Percentiles rank a stretch among this genome's conserved stretches.
These are phyloP conservation scores for Mycena rebaudengoi DNA, from an alignment of 768 basidiomycete genomes.

Conservation along the genomic window DNA sequence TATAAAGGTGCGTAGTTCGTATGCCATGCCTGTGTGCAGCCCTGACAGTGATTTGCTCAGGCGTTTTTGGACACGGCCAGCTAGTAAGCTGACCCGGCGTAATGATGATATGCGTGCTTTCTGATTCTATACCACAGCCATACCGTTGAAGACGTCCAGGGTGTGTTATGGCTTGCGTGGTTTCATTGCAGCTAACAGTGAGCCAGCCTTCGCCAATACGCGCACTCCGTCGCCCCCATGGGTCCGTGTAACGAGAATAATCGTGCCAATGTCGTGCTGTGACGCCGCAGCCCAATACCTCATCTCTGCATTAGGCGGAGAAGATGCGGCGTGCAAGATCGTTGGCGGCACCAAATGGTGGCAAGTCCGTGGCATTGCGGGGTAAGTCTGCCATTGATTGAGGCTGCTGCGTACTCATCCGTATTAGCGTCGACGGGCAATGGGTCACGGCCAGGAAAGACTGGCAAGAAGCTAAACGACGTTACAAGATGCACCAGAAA, in stretches of 20 bases:
- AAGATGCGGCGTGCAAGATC: conserved; percentile 69
- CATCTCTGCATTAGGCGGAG: conserved; percentile 86
- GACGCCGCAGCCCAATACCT: conserved; percentile 77
- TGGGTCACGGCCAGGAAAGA: conserved; percentile 91
- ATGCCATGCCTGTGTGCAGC: background rate
- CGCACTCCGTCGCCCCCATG: conserved; percentile 88
- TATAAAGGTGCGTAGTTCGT: conserved; percentile 61
- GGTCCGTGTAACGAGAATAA: conserved; percentile 74
- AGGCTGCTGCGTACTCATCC: conserved; percentile 24
- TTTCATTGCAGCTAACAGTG: background rate
- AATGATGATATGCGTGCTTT: too few species aligned
- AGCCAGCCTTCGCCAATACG: conserved; percentile 75
- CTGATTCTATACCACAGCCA: conserved; percentile 55
- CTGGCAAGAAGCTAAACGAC: conserved; percentile 73
- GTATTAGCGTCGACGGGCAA: conserved; percentile 77
- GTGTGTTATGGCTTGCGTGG: conserved; percentile 31
- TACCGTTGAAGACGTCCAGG: conserved; percentile 85
- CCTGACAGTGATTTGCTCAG: conserved; percentile 42
- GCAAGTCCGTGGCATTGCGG: conserved; percentile 89
- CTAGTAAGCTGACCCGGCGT: too few species aligned
- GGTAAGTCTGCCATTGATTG: conserved; percentile 67
- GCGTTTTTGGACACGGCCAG: conserved; percentile 80
- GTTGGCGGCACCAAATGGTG: conserved; percentile 97
- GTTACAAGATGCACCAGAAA: conserved; percentile 57
- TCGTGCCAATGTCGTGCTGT: conserved; percentile 80